Base-by-base conservation (phyloP, 2,329 filamentous ascomycete species). In the Podosphaera fusca region DNA sequence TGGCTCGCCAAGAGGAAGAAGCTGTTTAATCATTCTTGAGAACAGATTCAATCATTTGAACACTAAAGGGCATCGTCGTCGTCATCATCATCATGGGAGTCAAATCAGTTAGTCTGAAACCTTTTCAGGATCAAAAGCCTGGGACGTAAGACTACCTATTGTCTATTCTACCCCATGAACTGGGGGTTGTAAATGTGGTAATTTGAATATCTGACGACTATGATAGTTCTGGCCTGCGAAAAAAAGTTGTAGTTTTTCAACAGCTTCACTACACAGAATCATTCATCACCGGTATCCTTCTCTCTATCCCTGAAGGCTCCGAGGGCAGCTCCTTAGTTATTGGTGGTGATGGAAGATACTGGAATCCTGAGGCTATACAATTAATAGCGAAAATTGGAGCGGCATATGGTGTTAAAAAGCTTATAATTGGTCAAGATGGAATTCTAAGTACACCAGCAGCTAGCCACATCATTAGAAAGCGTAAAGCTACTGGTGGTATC, bases 161-260 rank as follows among this genome's bases (percentile, higher is more conserved):
- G 61, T 56, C 60, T 38, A 57, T 36, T 62, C 64, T 59, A 59
- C 60, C 60, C 59, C 62, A 57, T 59, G 60, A 60, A 55, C 31
- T 55, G 9, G 35, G 10, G 35, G 35, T 38, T 38, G 5, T 10
- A 10, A 38, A 38, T 10, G 5, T 38, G 5, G 10, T 38, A 10
- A 38, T 6, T 38, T 38, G 35, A 38, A 6, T 38, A 5, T 38
- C 35, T 38, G 35, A 38, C 35, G 5, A 55, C n/a, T n/a, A 42
- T 34, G 2, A 40, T 58, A 96, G 90, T 64, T 98, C 92, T 64
- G 92, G 92, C 71, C 87, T 98, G 71, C 88, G 92, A 63, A 98
- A 98, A 75, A 96, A 94, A 81, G 92, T 96, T 74, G 88, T 87
- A 68, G 86, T 95, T 69, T 98, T 98, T 77, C 87, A 98, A 72